Evolutionary conservation across 148 eudicot genomes (phyloP).

Genomic region (Cornus florida): DNA sequence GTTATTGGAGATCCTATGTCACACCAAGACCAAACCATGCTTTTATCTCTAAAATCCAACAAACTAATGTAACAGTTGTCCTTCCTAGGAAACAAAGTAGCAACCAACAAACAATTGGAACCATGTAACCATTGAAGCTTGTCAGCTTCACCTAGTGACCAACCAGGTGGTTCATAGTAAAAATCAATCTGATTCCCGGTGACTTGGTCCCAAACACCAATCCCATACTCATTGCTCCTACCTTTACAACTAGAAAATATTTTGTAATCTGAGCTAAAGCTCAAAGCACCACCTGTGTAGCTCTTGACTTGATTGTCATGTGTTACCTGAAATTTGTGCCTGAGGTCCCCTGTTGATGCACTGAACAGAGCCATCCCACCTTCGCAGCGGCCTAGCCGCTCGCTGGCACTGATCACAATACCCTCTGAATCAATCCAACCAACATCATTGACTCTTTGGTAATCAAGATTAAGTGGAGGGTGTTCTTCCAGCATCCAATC

Average conservation of each 20-base stretch:
- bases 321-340: conserved; percentile 55
- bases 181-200: conserved; percentile 81
- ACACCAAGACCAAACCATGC: conserved; percentile 86
- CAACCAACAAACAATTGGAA: conserved; percentile 63
- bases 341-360: conserved; percentile 44
- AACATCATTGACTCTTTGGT: conserved; percentile 76
- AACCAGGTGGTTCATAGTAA: conserved; percentile 75
- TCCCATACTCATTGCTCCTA: conserved; percentile 81
- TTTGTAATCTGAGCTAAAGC: conserved; percentile 38
- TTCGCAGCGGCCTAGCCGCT: conserved; percentile 58
- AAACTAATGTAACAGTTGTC: conserved; percentile 85
- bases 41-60: conserved; percentile 68
- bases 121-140: conserved; percentile 74
- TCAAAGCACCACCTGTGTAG: conserved; percentile 82
- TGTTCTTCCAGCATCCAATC: conserved; percentile 85
- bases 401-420: conserved; percentile 62
- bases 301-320: conserved; percentile 68
- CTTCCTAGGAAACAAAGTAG: conserved; percentile 79
- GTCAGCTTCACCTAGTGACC: conserved; percentile 92
- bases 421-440: conserved; percentile 59
- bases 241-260: conserved; percentile 87
- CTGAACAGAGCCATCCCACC: conserved; percentile 79
- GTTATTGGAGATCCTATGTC: conserved; percentile 46
- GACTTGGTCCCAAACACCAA: conserved; percentile 86
- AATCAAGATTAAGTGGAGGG: conserved; percentile 66